Percentiles rank a stretch among this genome's conserved stretches.
Evolutionary conservation across 2,329 filamentous ascomycete species (phyloP).

Genomic region (Nakataea oryzae): DNA sequence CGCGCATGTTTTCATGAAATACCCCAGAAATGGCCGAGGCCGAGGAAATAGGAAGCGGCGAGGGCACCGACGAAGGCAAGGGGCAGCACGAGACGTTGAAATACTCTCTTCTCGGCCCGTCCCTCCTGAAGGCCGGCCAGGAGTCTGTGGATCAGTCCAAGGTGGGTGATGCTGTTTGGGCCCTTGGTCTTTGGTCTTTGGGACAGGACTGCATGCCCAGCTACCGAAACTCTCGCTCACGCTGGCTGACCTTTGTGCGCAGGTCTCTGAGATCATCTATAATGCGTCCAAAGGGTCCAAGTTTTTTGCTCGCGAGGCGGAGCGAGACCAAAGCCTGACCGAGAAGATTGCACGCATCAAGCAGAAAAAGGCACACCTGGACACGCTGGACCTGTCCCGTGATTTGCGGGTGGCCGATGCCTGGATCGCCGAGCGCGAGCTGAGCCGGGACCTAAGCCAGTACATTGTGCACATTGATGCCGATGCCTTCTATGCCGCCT

Average conservation of each 20-base stretch:
- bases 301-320: conserved; percentile 87
- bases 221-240: background rate
- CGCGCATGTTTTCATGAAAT: background rate
- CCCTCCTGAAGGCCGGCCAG: conserved; percentile 87
- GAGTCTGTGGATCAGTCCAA: conserved; percentile 88
- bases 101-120: conserved; percentile 82
- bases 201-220: no score
- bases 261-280: conserved; percentile 94
- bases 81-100: conserved; percentile 56
- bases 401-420: conserved; percentile 72
- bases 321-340: conserved; percentile 70
- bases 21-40: background rate
- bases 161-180: no score
- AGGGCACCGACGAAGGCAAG: background rate
- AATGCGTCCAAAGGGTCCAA: conserved; percentile 94
- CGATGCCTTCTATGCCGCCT: conserved; percentile 94
- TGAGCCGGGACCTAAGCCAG: conserved; percentile 71
- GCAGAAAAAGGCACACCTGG: conserved; percentile 62
- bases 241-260: background rate
- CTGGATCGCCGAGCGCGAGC: conserved; percentile 69
- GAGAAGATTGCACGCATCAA: conserved; percentile 76
- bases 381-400: conserved; percentile 61
- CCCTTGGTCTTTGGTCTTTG: no score
- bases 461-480: conserved; percentile 87
- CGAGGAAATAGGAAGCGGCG: background rate